These are phyloP conservation scores for Penicillium digitatum DNA, from an alignment of 2,329 filamentous ascomycete species.

Conservation along the genomic window DNA sequence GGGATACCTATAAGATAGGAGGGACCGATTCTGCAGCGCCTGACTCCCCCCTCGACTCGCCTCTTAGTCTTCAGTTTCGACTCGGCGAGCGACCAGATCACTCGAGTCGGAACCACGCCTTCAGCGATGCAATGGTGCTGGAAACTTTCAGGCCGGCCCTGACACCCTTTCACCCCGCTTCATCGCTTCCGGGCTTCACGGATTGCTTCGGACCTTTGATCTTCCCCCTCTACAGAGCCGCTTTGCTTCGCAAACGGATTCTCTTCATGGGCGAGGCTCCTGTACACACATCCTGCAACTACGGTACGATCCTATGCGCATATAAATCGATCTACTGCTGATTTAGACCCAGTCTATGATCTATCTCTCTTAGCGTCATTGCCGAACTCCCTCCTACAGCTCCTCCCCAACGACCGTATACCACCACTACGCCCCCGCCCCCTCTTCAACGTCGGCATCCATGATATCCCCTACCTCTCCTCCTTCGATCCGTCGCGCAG, in stretches of 20 bases:
- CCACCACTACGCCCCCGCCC: conserved; percentile 65
- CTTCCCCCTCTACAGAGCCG: conserved; percentile 85
- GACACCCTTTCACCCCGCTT: conserved; percentile 77
- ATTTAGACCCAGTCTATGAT: conserved; percentile 67
- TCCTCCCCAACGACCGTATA: conserved; percentile 61
- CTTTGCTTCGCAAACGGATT: conserved; percentile 80
- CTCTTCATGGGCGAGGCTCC: conserved; percentile 82
- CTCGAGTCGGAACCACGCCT: conserved; percentile 35
- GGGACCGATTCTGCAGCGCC: conserved; percentile 38
- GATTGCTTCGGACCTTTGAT: conserved; percentile 85
- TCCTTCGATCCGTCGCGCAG: conserved; percentile 53
- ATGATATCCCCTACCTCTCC: conserved; percentile 79
- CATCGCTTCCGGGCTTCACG: conserved; percentile 72
- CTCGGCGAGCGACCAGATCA: conserved; percentile 46
- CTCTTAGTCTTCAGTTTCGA: conserved; percentile 48
- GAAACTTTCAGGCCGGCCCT: conserved; percentile 54
- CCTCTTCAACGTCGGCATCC: conserved; percentile 88
- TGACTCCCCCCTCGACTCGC: conserved; percentile 53
- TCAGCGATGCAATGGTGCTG: conserved; percentile 42
- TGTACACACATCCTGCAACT: conserved; percentile 80
- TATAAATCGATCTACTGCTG: conserved; percentile 16
- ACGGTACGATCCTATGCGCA: conserved; percentile 56
- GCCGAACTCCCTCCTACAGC: conserved; percentile 66
- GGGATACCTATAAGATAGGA: conserved; percentile 53
- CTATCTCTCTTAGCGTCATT: conserved; percentile 90